Base-by-base conservation (phyloP, 371 early-diverging fungal genomes). In the Apophysomyces sp. region DNA sequence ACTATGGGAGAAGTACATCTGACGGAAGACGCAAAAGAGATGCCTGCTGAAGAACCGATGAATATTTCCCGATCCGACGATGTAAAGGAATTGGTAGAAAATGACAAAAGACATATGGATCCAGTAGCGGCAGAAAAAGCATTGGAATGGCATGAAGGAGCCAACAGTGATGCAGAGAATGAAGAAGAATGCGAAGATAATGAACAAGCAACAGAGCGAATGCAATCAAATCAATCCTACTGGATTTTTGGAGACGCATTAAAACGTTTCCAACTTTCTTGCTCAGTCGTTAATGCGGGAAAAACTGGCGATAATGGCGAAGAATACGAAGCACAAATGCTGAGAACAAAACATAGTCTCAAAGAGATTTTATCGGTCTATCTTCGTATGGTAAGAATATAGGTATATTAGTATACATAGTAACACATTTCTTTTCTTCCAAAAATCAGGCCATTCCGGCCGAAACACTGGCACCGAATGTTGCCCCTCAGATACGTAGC, bases 241-340 rank as follows among this genome's bases (percentile, higher is more conserved):
- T 74, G 76, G 76, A 72, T 79, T 9, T 79, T 79, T 68, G 80
- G 77, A 8, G 80, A 79, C 58, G 70, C 77, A 2, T 37, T 79
- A 12, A 67, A 62, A 16, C 62, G 67, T 52, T 79, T 76, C 37
- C 67, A 79, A 59, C 36, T 63, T 8, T 67, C 80, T 1, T 66
- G 69, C 39, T 27, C 34, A 11, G 39, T 58, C 3, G 24, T 69
- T 1, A 41, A 29, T 12, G 26, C 52, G 11, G 55, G 60, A 0
- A 41, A 52, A 31, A 34, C 51, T 27, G 60, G 44, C 4, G 44
- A 53, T 12, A 62, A 67, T 57, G 51, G 57, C 18, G 57, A 63
- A 9, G 60, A 68, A 51, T 63, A 62, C 24, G 41, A 51, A 2
- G 26, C 52, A 3, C 71, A 72, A 21, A 60, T 68, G 21, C 18